Percentiles rank a stretch among this genome's conserved stretches.
Evolutionary conservation across 352 stramenopile species (phyloP).

Genomic region (Pseudoperonospora humuli): DNA sequence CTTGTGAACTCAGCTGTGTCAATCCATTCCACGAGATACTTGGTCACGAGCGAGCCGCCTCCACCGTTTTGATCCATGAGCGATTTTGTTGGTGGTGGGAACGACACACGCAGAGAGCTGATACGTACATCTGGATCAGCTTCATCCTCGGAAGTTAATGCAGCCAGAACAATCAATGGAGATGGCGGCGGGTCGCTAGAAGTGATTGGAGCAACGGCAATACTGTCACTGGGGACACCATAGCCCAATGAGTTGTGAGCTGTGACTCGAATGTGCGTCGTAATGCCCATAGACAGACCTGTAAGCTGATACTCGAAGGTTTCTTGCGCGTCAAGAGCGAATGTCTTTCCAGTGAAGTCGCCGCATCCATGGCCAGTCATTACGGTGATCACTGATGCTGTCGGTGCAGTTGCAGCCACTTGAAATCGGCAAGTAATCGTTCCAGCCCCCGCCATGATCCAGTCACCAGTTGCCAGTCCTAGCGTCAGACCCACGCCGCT

Average conservation of each 20-base stretch:
- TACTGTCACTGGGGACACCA: constrained; percentile 50
- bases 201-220: constrained; percentile 77
- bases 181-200: constrained; percentile 83
- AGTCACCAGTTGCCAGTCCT: constrained; percentile 23
- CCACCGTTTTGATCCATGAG: constrained; percentile 61
- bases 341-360: constrained; percentile 31
- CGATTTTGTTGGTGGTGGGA: constrained; percentile 51
- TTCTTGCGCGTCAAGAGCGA: constrained; percentile 46
- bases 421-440: constrained; percentile 43
- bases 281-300: constrained; percentile 78
- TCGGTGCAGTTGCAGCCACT: constrained; percentile 20
- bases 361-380: constrained; percentile 36
- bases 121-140: constrained; percentile 40
- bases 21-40: constrained; percentile 93
- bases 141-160: constrained; percentile 38
- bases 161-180: constrained; percentile 46
- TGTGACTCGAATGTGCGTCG: constrained; percentile 86
- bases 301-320: constrained; percentile 72
- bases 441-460: constrained; percentile 45
- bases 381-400: constrained; percentile 28
- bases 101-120: constrained; percentile 81
- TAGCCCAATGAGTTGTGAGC: constrained; percentile 91
- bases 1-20: constrained; percentile 55
- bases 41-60: constrained; percentile 75
- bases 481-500: constrained; percentile 5